Evolutionary conservation across 1,284 basidiomycete species (phyloP), one percentile per base, ranked within the genome.

Genomic region (Erythrobasidium hasegawianum): DNA sequence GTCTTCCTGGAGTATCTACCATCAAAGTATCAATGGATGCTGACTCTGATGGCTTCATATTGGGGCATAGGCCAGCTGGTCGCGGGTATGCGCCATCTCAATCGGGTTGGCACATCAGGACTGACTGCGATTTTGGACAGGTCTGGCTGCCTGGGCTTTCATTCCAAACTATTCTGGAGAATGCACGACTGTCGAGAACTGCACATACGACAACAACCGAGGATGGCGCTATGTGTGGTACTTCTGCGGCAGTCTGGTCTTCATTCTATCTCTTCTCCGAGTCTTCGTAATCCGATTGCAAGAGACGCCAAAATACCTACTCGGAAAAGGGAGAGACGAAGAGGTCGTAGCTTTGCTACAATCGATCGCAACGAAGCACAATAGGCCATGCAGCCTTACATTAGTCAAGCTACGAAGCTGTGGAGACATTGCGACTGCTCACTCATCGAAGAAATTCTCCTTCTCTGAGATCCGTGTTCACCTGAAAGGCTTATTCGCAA

Each of bases 161-260:
- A n/a, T 56, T 8, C 54, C 54, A 3, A 56, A 56, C 33, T 56
- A 56, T 39, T 20, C n/a, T 38, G 18, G 50, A 7, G 26, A 53
- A 4, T 53, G 50, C 27, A n/a, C 27, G 27, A 26, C 77, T 16
- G 75, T 77, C 9, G 75, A 79, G 26, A 74, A 77, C 18, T 80
- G 80, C 33, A 76, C 78, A 1, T 83, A 83, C 0, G 68, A 68
- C 52, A 79, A 79, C 70, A 79, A 79, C 1, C 77, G 81, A 77
- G 87, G 87, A 24, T 89, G 87, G 87, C 80, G 87, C 9, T 87
- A 87, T 74, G 84, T 85, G 72, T 78, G 87, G 16, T 85, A 81
- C 75, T 77, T 81, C 24, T 82, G 86, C 76, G 68, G 68, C 22
- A 57, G 24, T 5, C 57, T 69, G 64, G 76, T 76, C 11, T 66